phyloP scores from a whole-genome alignment of 108 stramenopile species.

The Cyclostephanos tholiformis region DNA sequence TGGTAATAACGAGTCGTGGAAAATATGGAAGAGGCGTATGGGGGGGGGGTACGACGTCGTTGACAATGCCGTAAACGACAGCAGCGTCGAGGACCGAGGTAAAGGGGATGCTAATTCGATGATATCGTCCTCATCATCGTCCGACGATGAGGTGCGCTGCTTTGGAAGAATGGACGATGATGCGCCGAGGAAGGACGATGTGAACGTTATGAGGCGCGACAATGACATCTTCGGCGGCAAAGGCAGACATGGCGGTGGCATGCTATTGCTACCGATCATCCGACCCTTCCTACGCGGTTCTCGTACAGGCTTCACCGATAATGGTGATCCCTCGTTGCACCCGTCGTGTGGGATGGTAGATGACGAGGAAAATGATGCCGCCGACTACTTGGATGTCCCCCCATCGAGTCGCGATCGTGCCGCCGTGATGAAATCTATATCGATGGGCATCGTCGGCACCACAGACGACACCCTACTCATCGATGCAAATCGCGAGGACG shows the following conservation, averaged over 20 bases:
- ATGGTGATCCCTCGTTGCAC: background rate
- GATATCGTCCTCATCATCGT: background rate
- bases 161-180: background rate
- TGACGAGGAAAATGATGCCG: background rate
- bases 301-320: conserved; percentile 29
- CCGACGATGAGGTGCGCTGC: background rate
- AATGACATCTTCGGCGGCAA: background rate
- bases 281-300: conserved; percentile 35
- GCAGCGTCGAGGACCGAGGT: background rate
- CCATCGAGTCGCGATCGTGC: conserved; percentile 26
- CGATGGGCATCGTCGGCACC: conserved; percentile 30
- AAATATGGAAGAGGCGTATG: background rate
- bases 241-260: background rate
- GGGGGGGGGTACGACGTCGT: background rate
- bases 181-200: background rate
- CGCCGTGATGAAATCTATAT: conserved; percentile 33
- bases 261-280: conserved; percentile 24
- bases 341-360: background rate
- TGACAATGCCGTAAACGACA: background rate
- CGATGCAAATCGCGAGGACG: background rate
- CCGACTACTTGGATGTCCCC: background rate
- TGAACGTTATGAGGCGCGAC: background rate
- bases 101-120: background rate
- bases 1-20: background rate
- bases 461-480: conserved; percentile 9